These are phyloP conservation scores for Artemisia tridentata DNA, from an alignment of 129 eudicot species.

Conservation along the genomic window DNA sequence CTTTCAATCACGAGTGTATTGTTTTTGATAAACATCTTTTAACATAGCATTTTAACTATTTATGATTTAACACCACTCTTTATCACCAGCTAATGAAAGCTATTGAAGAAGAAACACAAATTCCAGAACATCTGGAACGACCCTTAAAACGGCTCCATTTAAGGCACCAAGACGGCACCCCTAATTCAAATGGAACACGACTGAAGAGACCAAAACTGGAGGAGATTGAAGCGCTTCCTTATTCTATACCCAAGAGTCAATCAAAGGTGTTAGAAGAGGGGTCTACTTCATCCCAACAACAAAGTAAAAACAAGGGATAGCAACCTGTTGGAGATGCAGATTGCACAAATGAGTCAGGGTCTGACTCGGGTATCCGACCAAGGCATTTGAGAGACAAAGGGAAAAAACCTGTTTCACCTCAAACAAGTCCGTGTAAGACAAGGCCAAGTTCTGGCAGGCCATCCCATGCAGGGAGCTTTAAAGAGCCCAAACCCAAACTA, in stretches of 20 bases:
- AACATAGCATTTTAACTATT: not conserved
- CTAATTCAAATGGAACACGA: too few species aligned
- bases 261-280: slow-evolving; percentile 10
- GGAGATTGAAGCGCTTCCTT: too few species aligned
- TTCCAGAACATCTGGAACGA: slow-evolving; percentile 53
- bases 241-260: slow-evolving; percentile 28
- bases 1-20: not conserved
- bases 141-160: too few species aligned
- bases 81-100: slow-evolving; percentile 33
- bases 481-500: slow-evolving; percentile 39
- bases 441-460: slow-evolving; percentile 37
- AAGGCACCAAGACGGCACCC: too few species aligned
- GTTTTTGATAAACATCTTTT: not conserved
- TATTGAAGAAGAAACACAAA: slow-evolving; percentile 54
- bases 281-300: slow-evolving; percentile 32
- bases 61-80: not conserved
- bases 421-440: slow-evolving; percentile 28
- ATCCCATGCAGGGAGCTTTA: slow-evolving; percentile 30
- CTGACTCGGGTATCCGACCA: too few species aligned
- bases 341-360: slow-evolving; percentile 40
- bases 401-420: slow-evolving; percentile 49
- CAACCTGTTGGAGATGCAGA: slow-evolving; percentile 39
- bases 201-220: too few species aligned
- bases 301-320: slow-evolving; percentile 50
- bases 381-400: too few species aligned